Conservation (phyloP, 2,329 filamentous ascomycete species). For the Calycina marina region DNA sequence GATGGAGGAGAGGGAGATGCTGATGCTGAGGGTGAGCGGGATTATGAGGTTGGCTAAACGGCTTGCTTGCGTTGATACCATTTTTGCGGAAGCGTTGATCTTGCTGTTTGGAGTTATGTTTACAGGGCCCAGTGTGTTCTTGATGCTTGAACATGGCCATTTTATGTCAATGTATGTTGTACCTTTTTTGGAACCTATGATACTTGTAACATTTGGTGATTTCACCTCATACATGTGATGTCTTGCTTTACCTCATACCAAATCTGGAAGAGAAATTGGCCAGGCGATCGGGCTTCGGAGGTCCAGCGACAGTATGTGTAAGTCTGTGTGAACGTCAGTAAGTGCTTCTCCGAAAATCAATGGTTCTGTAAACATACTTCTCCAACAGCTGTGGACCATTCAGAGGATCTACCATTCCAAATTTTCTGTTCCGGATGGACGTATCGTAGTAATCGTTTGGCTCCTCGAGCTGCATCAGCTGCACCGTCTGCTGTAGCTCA, state of each 20-base stretch:
- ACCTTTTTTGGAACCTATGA: too few species aligned
- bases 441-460: slow-evolving; percentile 97
- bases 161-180: too few species aligned
- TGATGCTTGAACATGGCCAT: slow-evolving; percentile 1
- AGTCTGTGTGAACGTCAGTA: slow-evolving; percentile 32
- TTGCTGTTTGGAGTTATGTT: slow-evolving; percentile 6
- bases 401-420: slow-evolving; percentile 79
- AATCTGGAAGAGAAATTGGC: slow-evolving; percentile 63
- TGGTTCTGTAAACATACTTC: slow-evolving; percentile 45
- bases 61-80: not conserved
- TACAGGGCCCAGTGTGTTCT: not conserved
- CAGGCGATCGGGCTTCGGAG: slow-evolving; percentile 47
- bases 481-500: slow-evolving; percentile 84
- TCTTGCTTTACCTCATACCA: slow-evolving; percentile 37
- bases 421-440: slow-evolving; percentile 79
- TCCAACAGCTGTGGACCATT: slow-evolving; percentile 83
- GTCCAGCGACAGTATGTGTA: slow-evolving; percentile 44
- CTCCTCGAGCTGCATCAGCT: slow-evolving; percentile 75
- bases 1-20: slow-evolving; percentile 28
- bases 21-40: slow-evolving; percentile 30
- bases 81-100: not conserved
- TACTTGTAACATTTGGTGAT: too few species aligned
- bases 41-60: slow-evolving; percentile 27
- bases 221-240: slow-evolving; percentile 39
- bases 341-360: slow-evolving; percentile 1